Evolutionary conservation across 345 rosid genomes (phyloP).

Genomic region (Orychophragmus violaceus): DNA sequence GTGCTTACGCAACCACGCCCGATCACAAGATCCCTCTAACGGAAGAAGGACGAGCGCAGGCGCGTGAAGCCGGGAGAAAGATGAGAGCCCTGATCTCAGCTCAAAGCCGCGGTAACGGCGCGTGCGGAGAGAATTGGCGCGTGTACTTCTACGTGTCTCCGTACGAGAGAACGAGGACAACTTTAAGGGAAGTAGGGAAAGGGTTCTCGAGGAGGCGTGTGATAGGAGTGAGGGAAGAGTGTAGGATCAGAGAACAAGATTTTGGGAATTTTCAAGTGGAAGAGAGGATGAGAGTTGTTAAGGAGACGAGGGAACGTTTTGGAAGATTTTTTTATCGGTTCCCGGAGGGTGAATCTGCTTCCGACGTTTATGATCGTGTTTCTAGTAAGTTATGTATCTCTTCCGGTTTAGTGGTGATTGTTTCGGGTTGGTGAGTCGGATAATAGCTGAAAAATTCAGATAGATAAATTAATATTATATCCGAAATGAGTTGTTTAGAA

Average conservation of each 20-base stretch:
- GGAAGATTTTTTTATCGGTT: conserved; percentile 84
- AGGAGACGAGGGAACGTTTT: conserved; percentile 64
- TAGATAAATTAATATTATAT: too few species aligned
- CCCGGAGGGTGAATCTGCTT: conserved; percentile 98
- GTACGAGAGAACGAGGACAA: conserved; percentile 72
- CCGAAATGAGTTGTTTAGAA: too few species aligned
- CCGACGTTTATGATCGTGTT: conserved; percentile 90
- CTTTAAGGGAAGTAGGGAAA: conserved; percentile 76
- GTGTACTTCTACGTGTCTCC: conserved; percentile 91
- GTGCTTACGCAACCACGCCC: conserved; percentile 73
- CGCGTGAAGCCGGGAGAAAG: conserved; percentile 45
- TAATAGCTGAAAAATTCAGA: too few species aligned
- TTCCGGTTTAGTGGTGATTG: too few species aligned
- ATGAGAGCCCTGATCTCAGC: conserved; percentile 39
- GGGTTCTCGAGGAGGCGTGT: conserved; percentile 53
- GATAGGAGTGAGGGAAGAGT: conserved; percentile 84
- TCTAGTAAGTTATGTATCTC: conserved; percentile 49
- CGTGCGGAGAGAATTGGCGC: conserved; percentile 39
- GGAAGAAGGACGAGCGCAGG: conserved; percentile 49
- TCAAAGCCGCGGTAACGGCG: neutral
- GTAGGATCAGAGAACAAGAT: conserved; percentile 68
- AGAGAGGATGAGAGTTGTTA: conserved; percentile 69
- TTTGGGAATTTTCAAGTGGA: conserved; percentile 65
- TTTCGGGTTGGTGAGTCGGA: too few species aligned
- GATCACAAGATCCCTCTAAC: conserved; percentile 84